A percentile compares a stretch with the other conserved stretches of the same genome.
Evolutionary conservation across 2,329 filamentous ascomycete genomes (phyloP).

Genomic region (Sarocladiaceae sp.): DNA sequence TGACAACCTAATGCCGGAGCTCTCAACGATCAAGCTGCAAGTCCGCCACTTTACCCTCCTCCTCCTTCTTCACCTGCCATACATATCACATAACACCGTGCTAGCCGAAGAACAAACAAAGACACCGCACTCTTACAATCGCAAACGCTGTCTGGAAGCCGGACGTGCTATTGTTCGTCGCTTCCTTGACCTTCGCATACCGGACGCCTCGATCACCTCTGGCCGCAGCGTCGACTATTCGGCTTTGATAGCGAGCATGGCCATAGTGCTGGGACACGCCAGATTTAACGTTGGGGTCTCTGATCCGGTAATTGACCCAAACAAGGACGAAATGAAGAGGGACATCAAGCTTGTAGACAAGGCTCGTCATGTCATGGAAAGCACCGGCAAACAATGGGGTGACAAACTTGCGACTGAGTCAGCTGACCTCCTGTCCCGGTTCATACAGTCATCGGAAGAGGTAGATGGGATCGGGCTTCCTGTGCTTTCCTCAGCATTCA

Average conservation of each 20-base stretch:
- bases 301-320: no score
- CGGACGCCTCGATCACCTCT: neutral
- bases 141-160: conserved; percentile 39
- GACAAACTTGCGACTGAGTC: neutral
- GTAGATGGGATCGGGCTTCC: no score
- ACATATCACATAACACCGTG: conserved; percentile 49
- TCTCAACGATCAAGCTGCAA: conserved; percentile 38
- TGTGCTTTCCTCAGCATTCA: no score
- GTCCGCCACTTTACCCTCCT: conserved; percentile 47
- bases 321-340: neutral
- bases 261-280: neutral
- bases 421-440: neutral
- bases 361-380: neutral
- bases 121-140: conserved; percentile 44
- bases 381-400: neutral
- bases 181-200: conserved; percentile 42
- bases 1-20: conserved; percentile 14
- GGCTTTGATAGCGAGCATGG: neutral
- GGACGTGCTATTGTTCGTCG: conserved; percentile 46
- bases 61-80: conserved; percentile 48
- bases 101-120: conserved; percentile 29
- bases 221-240: neutral
- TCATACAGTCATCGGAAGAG: neutral
- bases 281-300: no score
- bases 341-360: neutral